Percentiles rank a stretch among this genome's conserved stretches.
These are phyloP conservation scores for Fraxinus excelsior DNA, from an alignment of 257 asterid genomes.

Conservation along the genomic window DNA sequence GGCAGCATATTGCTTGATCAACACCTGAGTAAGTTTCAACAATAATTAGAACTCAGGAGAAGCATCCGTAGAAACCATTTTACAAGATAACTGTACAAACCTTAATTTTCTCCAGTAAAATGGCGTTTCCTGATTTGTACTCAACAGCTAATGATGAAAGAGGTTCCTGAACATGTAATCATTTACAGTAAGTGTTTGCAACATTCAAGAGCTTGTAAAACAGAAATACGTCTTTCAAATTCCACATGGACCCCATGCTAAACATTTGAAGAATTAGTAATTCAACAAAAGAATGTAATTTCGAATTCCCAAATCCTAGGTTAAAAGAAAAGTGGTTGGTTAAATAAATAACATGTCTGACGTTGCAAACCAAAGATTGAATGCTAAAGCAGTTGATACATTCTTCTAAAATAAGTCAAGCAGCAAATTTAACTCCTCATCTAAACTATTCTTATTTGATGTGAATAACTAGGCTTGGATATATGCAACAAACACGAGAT, in stretches of 20 bases:
- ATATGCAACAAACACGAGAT: background rate
- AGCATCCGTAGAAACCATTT: constrained; percentile 11
- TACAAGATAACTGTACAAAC: constrained; percentile 36
- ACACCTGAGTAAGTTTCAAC: constrained; percentile 50
- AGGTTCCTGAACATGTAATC: constrained; percentile 67
- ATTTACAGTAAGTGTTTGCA: constrained; percentile 2
- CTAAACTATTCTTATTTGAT: background rate
- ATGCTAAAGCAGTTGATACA: background rate
- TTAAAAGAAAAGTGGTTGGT: background rate
- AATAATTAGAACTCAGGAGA: constrained; percentile 25
- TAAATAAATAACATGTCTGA: background rate
- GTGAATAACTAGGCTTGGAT: background rate
- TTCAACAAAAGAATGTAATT: constrained; percentile 15
- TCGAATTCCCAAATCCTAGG: constrained; percentile 2
- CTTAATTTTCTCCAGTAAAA: constrained; percentile 87
- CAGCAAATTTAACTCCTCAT: constrained; percentile 7
- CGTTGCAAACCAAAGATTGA: background rate
- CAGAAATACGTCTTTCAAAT: background rate
- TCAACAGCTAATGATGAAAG: constrained; percentile 76
- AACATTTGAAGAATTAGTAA: background rate
- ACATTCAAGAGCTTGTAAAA: constrained; percentile 4
- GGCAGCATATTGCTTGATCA: constrained; percentile 71
- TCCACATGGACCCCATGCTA: constrained; percentile 6
- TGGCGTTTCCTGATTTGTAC: constrained; percentile 79
- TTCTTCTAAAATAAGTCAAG: constrained; percentile 8